Evolutionary conservation across 768 basidiomycete species (phyloP).

Genomic region (Boletus rubescentipes): DNA sequence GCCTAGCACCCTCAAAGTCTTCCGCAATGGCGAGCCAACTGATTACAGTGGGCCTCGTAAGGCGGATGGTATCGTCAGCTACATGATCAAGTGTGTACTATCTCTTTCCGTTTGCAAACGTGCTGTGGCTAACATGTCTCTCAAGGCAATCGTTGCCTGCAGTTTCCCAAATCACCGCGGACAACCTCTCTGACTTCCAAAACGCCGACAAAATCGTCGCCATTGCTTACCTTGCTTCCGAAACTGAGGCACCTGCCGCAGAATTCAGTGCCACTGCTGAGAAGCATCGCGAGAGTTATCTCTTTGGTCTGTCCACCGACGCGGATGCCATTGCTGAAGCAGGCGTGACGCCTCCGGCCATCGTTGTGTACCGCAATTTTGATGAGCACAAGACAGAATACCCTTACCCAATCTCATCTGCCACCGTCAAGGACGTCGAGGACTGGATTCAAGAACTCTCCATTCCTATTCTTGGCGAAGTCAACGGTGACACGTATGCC

Average conservation of each 20-base stretch:
- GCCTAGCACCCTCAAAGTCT: constrained; percentile 80
- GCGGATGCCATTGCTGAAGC: constrained; percentile 63
- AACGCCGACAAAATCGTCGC: constrained; percentile 87
- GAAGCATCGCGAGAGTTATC: constrained; percentile 86
- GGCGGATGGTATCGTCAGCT: constrained; percentile 92
- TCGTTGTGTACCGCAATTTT: constrained; percentile 90
- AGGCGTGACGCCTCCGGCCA: constrained; percentile 74
- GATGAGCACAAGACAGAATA: constrained; percentile 78
- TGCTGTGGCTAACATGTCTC: constrained; percentile 8
- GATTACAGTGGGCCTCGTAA: constrained; percentile 91
- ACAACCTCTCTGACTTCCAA: constrained; percentile 82
- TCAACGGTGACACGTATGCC: constrained; percentile 91
- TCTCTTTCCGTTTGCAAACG: background rate
- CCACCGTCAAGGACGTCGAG: constrained; percentile 60
- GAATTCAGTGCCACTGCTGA: constrained; percentile 83
- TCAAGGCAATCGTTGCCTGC: constrained; percentile 89
- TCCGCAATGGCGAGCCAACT: constrained; percentile 73
- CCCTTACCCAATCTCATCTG: constrained; percentile 57
- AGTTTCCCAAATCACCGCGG: constrained; percentile 75
- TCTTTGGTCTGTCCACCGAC: constrained; percentile 87
- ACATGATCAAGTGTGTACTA: constrained; percentile 86
- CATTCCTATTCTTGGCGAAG: constrained; percentile 87
- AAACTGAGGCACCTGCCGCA: constrained; percentile 64
- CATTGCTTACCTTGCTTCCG: constrained; percentile 78
- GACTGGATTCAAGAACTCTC: constrained; percentile 82